These are phyloP conservation scores for Taiozyma sp. DNA, from an alignment of 1,139 yeast genomes.

Conservation along the genomic window DNA sequence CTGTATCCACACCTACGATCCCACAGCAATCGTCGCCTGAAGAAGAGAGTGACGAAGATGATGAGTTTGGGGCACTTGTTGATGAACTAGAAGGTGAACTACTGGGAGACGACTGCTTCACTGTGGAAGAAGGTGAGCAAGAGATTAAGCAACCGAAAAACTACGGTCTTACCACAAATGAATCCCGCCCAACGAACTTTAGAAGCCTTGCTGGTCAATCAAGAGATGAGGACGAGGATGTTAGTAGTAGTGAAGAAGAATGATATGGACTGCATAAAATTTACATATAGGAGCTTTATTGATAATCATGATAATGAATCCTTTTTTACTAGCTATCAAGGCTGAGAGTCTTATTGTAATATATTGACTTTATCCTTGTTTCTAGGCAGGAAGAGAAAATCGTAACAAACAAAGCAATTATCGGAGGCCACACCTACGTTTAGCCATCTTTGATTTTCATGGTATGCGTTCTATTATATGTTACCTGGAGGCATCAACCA, in stretches of 20 bases:
- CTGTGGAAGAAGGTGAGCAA: conserved; percentile 13
- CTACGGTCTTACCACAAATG: neutral
- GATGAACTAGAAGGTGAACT: conserved; percentile 22
- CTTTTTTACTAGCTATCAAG: neutral
- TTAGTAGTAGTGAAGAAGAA: conserved; percentile 22
- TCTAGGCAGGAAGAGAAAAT: too few relatives aligned
- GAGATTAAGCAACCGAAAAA: neutral
- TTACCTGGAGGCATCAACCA: neutral
- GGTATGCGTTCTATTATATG: neutral
- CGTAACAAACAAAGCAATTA: neutral
- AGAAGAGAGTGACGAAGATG: conserved; percentile 6
- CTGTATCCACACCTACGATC: conserved; percentile 10
- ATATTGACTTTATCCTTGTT: too few relatives aligned
- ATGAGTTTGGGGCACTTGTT: conserved; percentile 17
- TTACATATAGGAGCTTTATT: neutral
- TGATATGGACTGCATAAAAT: neutral
- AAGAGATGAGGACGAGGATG: conserved; percentile 18
- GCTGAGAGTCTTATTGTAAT: neutral
- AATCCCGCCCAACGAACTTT: conserved; percentile 16
- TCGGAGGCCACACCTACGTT: neutral
- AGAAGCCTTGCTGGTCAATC: conserved; percentile 19
- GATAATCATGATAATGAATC: neutral
- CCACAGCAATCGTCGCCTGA: conserved; percentile 1
- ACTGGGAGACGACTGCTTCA: conserved; percentile 11
- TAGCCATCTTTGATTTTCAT: neutral